These are phyloP conservation scores for Hippophae tibetana DNA, from an alignment of 306 rosid species.

Conservation along the genomic window DNA sequence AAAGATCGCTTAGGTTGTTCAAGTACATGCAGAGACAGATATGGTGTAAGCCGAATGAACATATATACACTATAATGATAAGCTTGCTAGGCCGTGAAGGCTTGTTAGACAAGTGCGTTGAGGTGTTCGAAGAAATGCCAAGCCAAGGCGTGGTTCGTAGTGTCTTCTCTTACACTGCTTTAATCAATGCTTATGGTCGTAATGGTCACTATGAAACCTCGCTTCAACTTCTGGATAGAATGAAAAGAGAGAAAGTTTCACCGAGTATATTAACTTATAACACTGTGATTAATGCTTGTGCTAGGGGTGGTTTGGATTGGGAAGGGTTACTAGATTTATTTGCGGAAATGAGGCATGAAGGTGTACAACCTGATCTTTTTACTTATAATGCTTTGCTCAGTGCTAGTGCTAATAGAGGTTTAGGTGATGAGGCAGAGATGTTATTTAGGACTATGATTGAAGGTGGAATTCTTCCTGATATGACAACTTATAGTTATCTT, in stretches of 20 bases:
- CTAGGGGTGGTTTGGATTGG: constrained; percentile 94
- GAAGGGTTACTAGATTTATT: constrained; percentile 83
- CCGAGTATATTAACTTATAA: constrained; percentile 78
- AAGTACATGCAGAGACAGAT: constrained; percentile 95
- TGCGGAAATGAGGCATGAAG: constrained; percentile 97
- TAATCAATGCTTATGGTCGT: constrained; percentile 91
- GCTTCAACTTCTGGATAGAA: constrained; percentile 53
- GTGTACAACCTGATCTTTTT: constrained; percentile 74
- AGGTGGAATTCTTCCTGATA: constrained; percentile 82
- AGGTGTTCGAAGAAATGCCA: constrained; percentile 92
- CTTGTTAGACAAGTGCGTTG: constrained; percentile 67
- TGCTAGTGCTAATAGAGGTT: constrained; percentile 75
- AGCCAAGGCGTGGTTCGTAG: constrained; percentile 61
- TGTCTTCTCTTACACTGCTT: constrained; percentile 76
- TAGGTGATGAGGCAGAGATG: constrained; percentile 90
- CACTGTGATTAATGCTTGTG: constrained; percentile 85
- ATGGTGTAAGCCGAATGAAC: constrained; percentile 96
- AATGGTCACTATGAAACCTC: constrained; percentile 66
- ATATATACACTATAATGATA: constrained; percentile 76
- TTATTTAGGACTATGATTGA: constrained; percentile 91
- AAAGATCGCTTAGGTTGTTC: constrained; percentile 72
- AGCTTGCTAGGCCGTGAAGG: constrained; percentile 82
- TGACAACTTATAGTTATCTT: constrained; percentile 56
- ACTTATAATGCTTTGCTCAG: constrained; percentile 86
- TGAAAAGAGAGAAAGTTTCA: constrained; percentile 71